phyloP scores from a whole-genome alignment of 352 stramenopile species.

The Globisporangium heterothallicum region DNA sequence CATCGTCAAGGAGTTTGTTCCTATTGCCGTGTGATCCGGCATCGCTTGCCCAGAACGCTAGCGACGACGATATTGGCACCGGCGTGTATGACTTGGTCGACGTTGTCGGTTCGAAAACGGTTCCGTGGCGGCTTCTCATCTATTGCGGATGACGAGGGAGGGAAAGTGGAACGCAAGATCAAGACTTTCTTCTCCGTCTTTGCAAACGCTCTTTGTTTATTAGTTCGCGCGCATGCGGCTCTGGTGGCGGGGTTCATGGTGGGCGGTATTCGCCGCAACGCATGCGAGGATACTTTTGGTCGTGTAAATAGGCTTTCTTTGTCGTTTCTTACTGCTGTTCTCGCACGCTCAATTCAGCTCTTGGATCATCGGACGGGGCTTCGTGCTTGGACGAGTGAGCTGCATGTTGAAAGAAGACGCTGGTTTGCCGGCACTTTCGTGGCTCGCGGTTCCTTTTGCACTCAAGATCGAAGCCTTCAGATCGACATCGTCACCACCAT shows the following conservation, averaged over 20 bases:
- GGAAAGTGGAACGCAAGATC: too few species aligned
- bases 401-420: constrained; percentile 26
- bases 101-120: not conserved
- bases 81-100: constrained; percentile 1
- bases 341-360: constrained; percentile 45
- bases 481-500: constrained; percentile 23
- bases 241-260: too few species aligned
- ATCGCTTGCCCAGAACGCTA: constrained; percentile 1
- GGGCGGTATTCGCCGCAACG: not conserved
- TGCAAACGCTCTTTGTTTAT: too few species aligned
- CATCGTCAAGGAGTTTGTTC: not conserved
- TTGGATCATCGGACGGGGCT: constrained; percentile 60
- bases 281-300: not conserved
- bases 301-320: not conserved
- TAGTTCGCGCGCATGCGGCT: too few species aligned
- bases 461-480: constrained; percentile 6
- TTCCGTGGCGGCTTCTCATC: constrained; percentile 1
- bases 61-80: not conserved
- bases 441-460: not conserved
- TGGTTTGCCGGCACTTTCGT: not conserved
- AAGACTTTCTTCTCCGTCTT: too few species aligned
- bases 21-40: not conserved
- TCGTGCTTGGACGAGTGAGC: constrained; percentile 29
- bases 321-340: not conserved
- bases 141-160: constrained; percentile 5